phyloP scores from a whole-genome alignment of 1,139 yeast species.

The Lodderomyces metapsilosis region DNA sequence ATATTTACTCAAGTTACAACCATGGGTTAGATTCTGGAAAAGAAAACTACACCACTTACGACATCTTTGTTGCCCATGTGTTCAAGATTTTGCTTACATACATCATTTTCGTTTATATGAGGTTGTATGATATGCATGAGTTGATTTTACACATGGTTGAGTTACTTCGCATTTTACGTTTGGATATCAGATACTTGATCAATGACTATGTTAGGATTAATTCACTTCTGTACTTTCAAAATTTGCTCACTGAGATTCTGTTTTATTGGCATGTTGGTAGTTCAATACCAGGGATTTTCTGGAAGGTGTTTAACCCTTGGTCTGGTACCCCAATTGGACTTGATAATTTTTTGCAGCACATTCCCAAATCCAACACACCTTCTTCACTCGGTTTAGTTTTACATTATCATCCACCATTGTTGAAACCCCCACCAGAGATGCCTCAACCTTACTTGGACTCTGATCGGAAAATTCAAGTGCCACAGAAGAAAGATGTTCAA shows the following conservation, averaged over 20 bases:
- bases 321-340: constrained; percentile 15
- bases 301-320: constrained; percentile 10
- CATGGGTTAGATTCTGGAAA: constrained; percentile 13
- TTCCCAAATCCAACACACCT: constrained; percentile 19
- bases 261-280: constrained; percentile 9
- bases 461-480: constrained; percentile 35
- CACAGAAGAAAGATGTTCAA: constrained; percentile 32
- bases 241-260: constrained; percentile 3
- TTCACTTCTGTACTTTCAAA: constrained; percentile 4
- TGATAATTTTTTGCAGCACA: constrained; percentile 11
- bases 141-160: constrained; percentile 9
- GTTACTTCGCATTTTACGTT: constrained; percentile 11
- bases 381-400: constrained; percentile 20
- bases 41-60: constrained; percentile 19
- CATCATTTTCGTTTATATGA: constrained; percentile 11
- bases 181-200: constrained; percentile 11
- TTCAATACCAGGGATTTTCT: constrained; percentile 9
- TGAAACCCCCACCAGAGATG: constrained; percentile 33
- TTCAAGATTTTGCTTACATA: constrained; percentile 16
- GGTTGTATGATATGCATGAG: constrained; percentile 6
- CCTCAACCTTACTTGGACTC: constrained; percentile 45
- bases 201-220: constrained; percentile 4
- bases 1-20: constrained; percentile 11
- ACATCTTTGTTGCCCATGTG: constrained; percentile 21
- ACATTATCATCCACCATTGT: constrained; percentile 13